Evolutionary conservation across 1,139 yeast species (phyloP).

Genomic region (Pneumocystis sp.): DNA sequence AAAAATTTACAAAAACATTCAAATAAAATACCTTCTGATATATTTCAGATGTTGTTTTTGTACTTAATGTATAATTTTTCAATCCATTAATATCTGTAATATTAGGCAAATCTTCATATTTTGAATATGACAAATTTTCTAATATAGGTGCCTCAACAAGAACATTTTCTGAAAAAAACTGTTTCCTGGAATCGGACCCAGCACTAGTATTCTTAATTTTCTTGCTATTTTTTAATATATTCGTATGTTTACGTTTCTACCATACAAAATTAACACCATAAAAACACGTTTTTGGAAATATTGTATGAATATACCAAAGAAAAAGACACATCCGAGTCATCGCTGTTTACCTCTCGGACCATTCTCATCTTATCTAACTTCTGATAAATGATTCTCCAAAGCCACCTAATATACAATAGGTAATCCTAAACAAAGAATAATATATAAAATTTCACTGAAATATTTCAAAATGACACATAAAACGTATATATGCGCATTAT

Average conservation of each 20-base stretch:
- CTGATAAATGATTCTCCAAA: not conserved
- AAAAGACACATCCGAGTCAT: not conserved
- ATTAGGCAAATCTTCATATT: not conserved
- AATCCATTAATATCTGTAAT: not conserved
- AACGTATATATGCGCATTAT: not conserved
- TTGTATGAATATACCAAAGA: not conserved
- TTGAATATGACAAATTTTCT: not conserved
- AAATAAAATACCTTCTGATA: slow-evolving; percentile 37
- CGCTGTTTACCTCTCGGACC: not conserved
- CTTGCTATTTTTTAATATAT: not conserved
- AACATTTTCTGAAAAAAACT: not conserved
- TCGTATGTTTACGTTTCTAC: not conserved
- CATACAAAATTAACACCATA: not conserved
- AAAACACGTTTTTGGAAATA: not conserved
- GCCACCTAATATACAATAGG: not conserved
- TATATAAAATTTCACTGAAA: not conserved
- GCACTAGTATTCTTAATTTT: not conserved
- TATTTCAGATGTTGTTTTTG: slow-evolving; percentile 51
- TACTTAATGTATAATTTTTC: not conserved
- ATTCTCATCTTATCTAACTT: not conserved
- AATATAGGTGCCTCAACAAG: not conserved
- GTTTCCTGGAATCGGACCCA: not conserved
- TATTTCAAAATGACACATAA: not conserved
- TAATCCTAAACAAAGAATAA: not conserved
- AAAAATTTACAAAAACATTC: not conserved